Evolutionary conservation across 257 asterid genomes (phyloP).

Genomic region (Ajuga chamaepitys): DNA sequence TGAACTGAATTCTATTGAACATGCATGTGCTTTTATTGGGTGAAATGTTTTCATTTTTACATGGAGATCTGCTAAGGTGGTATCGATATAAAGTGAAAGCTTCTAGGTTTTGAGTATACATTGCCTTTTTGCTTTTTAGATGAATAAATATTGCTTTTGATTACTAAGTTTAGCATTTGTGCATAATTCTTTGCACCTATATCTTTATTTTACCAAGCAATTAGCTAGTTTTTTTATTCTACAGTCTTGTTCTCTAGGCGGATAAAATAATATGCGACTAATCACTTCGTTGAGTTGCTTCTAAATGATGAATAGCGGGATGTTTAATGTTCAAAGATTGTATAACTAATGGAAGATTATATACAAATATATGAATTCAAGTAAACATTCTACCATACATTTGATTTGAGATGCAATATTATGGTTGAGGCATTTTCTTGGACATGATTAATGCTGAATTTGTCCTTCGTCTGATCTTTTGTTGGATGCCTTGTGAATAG

Average conservation of each 20-base stretch:
- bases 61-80: background rate
- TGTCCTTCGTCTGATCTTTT: background rate
- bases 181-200: background rate
- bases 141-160: background rate
- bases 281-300: background rate
- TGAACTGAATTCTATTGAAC: background rate
- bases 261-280: background rate
- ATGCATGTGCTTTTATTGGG: background rate
- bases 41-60: background rate
- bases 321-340: background rate
- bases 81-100: background rate
- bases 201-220: background rate
- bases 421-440: background rate
- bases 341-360: background rate
- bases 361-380: background rate
- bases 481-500: background rate
- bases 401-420: background rate
- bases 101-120: background rate
- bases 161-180: background rate
- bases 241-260: background rate
- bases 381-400: background rate
- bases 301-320: background rate
- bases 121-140: background rate
- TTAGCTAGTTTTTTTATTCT: background rate
- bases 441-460: background rate